Base-by-base conservation (phyloP, 192 early-diverging fungal species). In the Backusella sp. region DNA sequence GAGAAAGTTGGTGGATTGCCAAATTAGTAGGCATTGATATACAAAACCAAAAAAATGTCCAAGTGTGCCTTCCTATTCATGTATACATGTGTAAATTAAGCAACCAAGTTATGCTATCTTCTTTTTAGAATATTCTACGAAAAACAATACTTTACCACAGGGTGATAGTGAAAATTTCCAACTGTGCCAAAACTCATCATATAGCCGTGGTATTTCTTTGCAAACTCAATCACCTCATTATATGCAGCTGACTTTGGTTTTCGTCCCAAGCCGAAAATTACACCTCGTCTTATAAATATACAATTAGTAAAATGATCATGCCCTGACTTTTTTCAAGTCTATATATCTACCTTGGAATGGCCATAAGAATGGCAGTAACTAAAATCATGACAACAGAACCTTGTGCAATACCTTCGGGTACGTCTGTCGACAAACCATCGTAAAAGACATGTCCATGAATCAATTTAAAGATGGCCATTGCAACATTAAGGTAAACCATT, bases 81-180 rank as follows among this genome's bases (percentile, higher is more conserved):
- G n/a, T 6, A 19, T 3, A 52, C n/a, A 41, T 41, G 39, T 41
- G 39, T 9, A 11, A 41, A 41, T 41, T 9, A 41, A 41, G 11
- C 65, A 15, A 23, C 21, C 65, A 32, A 32, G 32, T 32, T 32
- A 32, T 32, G 32, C 9, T 32, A 11, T 34, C 65, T 52, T 52
- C 6, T 34, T 19, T 6, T 34, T 26, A 26, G 7, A 17, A 12
- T 34, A 32, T 39, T 39, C 37, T 3, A 66, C 12, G 12, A 66
- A 34, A 19, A 32, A 1, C 21, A 12, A 3, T 42, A 52, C 17
- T 46, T 76, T 76, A 76, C 75, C 73, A 70, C 72, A 35, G 80
- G 80, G 35, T 81, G 80, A 39, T 81, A 81, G 49, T 81, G 80
- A n/a, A 81, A 81, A 39, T 76, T 77, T 41, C 73, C 73, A 11